These are phyloP conservation scores for Pleurotus platypus DNA, from an alignment of 768 basidiomycete genomes.

Conservation along the genomic window DNA sequence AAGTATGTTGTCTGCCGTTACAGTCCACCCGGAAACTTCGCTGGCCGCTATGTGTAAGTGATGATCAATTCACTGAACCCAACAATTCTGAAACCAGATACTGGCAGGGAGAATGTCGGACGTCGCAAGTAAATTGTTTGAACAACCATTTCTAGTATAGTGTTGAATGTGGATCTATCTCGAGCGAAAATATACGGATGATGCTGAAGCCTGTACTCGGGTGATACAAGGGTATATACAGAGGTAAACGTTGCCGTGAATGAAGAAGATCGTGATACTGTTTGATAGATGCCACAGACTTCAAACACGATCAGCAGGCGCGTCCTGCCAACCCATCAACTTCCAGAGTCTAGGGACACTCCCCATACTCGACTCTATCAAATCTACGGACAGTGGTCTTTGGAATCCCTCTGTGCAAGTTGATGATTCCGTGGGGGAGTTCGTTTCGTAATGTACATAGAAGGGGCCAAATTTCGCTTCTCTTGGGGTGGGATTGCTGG, in stretches of 20 bases:
- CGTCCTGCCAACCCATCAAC: slow-evolving; percentile 1
- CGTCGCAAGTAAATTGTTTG: not conserved
- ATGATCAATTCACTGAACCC: not conserved
- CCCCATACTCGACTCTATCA: not conserved
- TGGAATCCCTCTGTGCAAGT: not conserved
- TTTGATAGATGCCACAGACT: not conserved
- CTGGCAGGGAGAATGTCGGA: slow-evolving; percentile 10
- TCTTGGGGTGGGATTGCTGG: not conserved
- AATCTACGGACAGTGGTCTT: no score
- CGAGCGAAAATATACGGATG: no score
- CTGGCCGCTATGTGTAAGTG: slow-evolving; percentile 20
- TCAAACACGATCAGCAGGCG: not conserved
- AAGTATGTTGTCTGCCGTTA: slow-evolving; percentile 26
- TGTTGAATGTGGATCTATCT: no score
- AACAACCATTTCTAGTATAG: no score
- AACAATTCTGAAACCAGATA: no score
- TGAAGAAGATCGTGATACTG: no score
- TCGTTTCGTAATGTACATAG: not conserved
- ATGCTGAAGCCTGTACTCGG: no score
- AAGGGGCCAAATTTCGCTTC: not conserved
- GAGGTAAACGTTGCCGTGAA: no score
- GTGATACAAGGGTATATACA: no score
- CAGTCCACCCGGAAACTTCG: slow-evolving; percentile 22
- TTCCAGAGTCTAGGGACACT: not conserved
- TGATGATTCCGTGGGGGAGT: not conserved